Evolutionary conservation across 768 basidiomycete species (phyloP), one percentile per base, ranked within the genome.

Genomic region (Lactifluus volemus): DNA sequence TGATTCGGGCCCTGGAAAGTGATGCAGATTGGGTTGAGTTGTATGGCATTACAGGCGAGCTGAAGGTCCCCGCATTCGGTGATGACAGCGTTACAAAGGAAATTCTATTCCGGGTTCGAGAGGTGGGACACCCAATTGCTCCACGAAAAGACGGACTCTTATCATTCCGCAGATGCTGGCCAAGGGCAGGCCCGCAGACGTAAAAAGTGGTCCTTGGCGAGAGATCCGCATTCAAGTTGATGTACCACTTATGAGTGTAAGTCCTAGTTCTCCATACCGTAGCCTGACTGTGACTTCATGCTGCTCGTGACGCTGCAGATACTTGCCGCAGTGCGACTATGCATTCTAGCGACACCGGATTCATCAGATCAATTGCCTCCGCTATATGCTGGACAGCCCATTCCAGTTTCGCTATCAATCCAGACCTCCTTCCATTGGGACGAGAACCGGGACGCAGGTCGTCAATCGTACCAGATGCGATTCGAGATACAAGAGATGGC

Each of bases 311-410:
- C 19, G 6, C 9, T 44, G 38, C 60, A 91, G 89, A 84, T 92
- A 53, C 77, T 86, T 44, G 85, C 86, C 17, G 81, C 84, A 32
- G 81, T 80, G 6, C 73, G 75, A 44, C 74, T 90, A 49, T 73
- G 70, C 50, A 70, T 86, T 30, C 59, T 79, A 17, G 68, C 81
- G 42, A 75, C 79, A 42, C 75, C 80, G 45, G 60, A 50, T 41
- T 52, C 62, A 19, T 32, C 58, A 39, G 59, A 53, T 52, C 1
- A 60, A 58, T 9, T 45, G 17, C 52, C 61, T n/a, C 19, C 52
- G 4, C 74, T 89, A 65, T 94, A 91, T 67, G 92, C 94, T 25
- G 95, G 95, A 0, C 90, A 95, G 67, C 89, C 93, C 0, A 80
- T 96, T n/a, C 75, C 82, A 17, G 84, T 85, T 1, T 76, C 75